phyloP scores from a whole-genome alignment of 1,284 basidiomycete genomes.

The Pascua sp. region DNA sequence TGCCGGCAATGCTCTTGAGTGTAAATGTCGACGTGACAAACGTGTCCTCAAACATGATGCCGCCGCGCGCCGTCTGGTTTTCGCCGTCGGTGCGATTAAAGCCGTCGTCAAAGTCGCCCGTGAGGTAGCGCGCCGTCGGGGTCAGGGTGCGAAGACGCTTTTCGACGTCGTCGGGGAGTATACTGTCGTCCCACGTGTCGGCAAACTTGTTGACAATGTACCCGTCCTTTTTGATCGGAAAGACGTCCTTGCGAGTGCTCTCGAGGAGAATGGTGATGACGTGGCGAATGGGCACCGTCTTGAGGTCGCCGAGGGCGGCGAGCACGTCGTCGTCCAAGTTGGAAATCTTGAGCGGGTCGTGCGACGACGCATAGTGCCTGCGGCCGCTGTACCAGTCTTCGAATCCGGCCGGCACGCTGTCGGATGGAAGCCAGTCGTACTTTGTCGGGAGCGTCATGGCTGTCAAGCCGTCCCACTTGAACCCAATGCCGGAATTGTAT shows the following conservation, averaged over 20 bases:
- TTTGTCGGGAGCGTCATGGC: background rate
- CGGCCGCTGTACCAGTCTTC: conserved; percentile 3
- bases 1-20: conserved; percentile 1
- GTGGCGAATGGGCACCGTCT: conserved; percentile 5
- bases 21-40: conserved; percentile 32
- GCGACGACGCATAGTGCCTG: background rate
- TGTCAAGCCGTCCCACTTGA: background rate
- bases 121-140: background rate
- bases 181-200: background rate
- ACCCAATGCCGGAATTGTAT: conserved; percentile 3
- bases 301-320: conserved; percentile 1
- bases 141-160: background rate
- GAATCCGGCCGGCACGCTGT: background rate
- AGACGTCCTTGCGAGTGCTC: conserved; percentile 7
- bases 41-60: conserved; percentile 22
- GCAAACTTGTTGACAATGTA: background rate
- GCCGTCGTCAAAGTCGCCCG: conserved; percentile 2
- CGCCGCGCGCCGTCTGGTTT: background rate
- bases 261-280: conserved; percentile 9
- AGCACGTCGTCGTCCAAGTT: conserved; percentile 7
- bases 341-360: conserved; percentile 9
- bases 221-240: conserved; percentile 4
- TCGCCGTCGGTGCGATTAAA: background rate
- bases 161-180: background rate
- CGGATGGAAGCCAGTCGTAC: background rate